phyloP scores from a whole-genome alignment of 2,329 filamentous ascomycete genomes.

The Exserohilum rostratum region DNA sequence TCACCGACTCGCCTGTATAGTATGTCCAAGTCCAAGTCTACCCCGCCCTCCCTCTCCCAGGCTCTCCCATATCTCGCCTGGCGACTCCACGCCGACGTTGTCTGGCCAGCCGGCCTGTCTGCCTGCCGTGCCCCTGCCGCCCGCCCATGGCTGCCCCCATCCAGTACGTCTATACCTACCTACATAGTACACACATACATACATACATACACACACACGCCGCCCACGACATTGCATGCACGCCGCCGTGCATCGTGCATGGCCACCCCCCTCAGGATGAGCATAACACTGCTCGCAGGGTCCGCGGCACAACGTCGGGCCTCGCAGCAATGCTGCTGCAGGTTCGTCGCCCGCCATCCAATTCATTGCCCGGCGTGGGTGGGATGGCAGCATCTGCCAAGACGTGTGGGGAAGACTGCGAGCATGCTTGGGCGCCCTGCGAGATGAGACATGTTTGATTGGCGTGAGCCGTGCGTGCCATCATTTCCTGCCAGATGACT shows the following conservation, averaged over 20 bases:
- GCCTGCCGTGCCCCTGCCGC: not conserved
- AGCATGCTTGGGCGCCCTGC: too few relatives aligned
- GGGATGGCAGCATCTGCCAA: constrained; percentile 19
- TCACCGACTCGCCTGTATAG: constrained; percentile 36
- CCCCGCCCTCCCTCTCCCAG: too few relatives aligned
- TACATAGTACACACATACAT: constrained; percentile 4
- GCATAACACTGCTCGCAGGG: constrained; percentile 12
- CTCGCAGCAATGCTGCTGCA: constrained; percentile 16
- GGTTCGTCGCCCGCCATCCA: constrained; percentile 13
- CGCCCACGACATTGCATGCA: too few relatives aligned
- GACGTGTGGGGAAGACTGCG: constrained; percentile 28
- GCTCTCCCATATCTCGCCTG: too few relatives aligned
- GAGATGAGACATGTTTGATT: constrained; percentile 36
- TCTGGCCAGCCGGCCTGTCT: too few relatives aligned
- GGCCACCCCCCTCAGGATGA: too few relatives aligned
- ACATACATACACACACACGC: too few relatives aligned
- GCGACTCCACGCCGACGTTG: too few relatives aligned
- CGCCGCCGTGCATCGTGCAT: too few relatives aligned
- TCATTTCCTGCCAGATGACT: constrained; percentile 21
- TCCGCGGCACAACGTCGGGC: constrained; percentile 17
- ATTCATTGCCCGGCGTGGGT: not conserved
- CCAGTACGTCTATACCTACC: too few relatives aligned
- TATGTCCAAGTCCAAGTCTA: too few relatives aligned
- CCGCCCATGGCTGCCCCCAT: too few relatives aligned
- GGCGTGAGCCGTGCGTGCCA: constrained; percentile 15